These are phyloP conservation scores for Wolfiporia cocos DNA, from an alignment of 1,284 basidiomycete genomes.

Conservation along the genomic window DNA sequence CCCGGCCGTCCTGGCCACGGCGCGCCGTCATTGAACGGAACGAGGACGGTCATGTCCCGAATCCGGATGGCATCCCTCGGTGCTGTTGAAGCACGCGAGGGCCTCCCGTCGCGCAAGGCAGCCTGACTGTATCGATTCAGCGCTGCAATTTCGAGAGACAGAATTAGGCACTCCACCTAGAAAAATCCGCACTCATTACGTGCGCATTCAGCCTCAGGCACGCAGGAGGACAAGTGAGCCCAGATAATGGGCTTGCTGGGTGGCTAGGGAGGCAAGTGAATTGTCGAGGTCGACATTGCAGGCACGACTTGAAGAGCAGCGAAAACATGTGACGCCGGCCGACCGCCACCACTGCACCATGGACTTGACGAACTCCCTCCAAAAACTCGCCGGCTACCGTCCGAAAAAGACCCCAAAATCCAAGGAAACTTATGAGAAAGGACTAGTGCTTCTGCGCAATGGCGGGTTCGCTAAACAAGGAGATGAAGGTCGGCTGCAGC, in stretches of 20 bases:
- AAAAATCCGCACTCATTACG: not conserved
- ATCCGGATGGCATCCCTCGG: conserved; percentile 38
- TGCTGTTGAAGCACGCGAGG: conserved; percentile 4
- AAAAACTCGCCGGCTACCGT: conserved; percentile 66
- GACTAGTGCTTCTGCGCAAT: conserved; percentile 49
- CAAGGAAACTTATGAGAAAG: conserved; percentile 64
- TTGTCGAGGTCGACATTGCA: too few species aligned
- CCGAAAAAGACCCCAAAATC: conserved; percentile 64
- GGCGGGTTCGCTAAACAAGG: conserved; percentile 44
- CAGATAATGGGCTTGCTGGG: too few species aligned
- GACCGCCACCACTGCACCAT: conserved; percentile 12
- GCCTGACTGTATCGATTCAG: conserved; percentile 2
- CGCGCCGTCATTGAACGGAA: conserved; percentile 34
- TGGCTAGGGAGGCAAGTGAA: too few species aligned
- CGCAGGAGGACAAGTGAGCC: too few species aligned
- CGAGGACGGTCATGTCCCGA: conserved; percentile 39
- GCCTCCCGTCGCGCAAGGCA: conserved; percentile 6
- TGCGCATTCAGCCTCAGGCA: too few species aligned
- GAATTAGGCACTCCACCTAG: not conserved
- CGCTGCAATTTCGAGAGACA: not conserved
- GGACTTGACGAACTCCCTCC: conserved; percentile 47
- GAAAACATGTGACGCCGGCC: conserved; percentile 5
- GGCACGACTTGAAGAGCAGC: not conserved
- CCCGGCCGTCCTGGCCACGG: conserved; percentile 34
- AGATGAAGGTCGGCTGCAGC: conserved; percentile 70